Evolutionary conservation across 108 stramenopile genomes (phyloP), one percentile per base, ranked within the genome.

Genomic region (Cyclotella sp.): DNA sequence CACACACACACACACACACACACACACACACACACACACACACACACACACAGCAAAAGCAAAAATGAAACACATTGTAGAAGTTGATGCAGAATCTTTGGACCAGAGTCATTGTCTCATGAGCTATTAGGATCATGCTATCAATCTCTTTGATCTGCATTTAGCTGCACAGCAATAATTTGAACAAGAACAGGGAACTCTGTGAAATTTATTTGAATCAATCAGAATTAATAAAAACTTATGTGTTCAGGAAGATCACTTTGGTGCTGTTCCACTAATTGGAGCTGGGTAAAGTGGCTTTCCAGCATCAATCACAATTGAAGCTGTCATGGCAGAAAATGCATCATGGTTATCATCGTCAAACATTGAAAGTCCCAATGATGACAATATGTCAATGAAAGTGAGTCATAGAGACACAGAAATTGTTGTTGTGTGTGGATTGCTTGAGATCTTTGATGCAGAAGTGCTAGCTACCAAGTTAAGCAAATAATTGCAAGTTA

Each of bases 241-340:
- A 46, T 30, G 39, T 13, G 39, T 0, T 51, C 43, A 26, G 26
- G 51, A 49, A 13, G 51, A 44, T 39, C 55, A 18, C 22, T 58
- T 85, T 45, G 76, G 90, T 16, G 90, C 90, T 11, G 52, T 70
- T 34, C 90, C 90, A 13, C 66, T 93, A 29, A 53, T 93, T 21
- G 93, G 93, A 16, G 89, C 90, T 21, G 93, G 93, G 22, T 88
- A 86, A 22, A 51, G 90, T 52, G 93, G 88, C 40, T 93, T 91
- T 82, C 89, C 89, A 16, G 53, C 72, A 13, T 68, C 79, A 26
- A 66, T 78, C 10, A 89, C 92, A 11, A 69, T 89, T 26, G 63
- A 72, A 19, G 84, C 84, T 46, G 88, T 86, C 14, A 84, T 79
- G 3, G 0, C 24, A 30, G 80, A 77, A 44, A 64, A 59, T 63